Percentiles rank a stretch among this genome's conserved stretches.
These are phyloP conservation scores for Pyropia haitanensis DNA, from an alignment of 23 red algal species.

Conservation along the genomic window DNA sequence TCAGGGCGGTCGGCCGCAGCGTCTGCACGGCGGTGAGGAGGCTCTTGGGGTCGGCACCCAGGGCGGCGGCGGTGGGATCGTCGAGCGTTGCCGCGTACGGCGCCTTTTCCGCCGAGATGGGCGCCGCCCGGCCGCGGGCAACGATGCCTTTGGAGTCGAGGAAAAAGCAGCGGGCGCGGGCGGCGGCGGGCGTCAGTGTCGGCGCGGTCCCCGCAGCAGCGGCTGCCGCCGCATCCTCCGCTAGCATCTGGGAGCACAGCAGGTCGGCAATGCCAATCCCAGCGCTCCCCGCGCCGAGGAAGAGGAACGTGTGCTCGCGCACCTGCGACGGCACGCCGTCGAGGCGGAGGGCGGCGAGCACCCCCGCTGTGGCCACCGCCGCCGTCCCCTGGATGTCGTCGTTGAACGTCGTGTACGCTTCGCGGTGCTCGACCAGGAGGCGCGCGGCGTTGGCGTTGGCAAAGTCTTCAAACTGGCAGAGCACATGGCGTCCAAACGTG, in stretches of 20 bases:
- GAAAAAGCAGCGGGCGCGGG: slow-evolving; percentile 63
- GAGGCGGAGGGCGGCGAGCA: slow-evolving; percentile 74
- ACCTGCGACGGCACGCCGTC: slow-evolving; percentile 34
- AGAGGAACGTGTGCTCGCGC: slow-evolving; percentile 66
- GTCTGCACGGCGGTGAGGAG: slow-evolving; percentile 43
- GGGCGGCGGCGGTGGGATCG: not conserved
- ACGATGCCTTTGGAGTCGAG: slow-evolving; percentile 75
- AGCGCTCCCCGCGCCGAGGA: slow-evolving; percentile 81
- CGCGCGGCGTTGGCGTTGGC: slow-evolving; percentile 70
- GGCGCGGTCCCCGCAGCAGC: not conserved
- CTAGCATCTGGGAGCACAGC: slow-evolving; percentile 38
- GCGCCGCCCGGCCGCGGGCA: slow-evolving; percentile 37
- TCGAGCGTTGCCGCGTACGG: slow-evolving; percentile 35
- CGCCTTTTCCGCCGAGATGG: slow-evolving; percentile 42
- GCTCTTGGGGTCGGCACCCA: slow-evolving; percentile 4
- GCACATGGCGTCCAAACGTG: slow-evolving; percentile 43
- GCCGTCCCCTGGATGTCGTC: slow-evolving; percentile 99
- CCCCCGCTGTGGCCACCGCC: slow-evolving; percentile 65
- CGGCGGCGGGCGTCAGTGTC: not conserved
- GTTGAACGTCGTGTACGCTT: slow-evolving; percentile 75
- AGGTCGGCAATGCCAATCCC: slow-evolving; percentile 84
- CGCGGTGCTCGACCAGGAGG: slow-evolving; percentile 53
- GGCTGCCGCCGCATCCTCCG: slow-evolving; percentile 11
- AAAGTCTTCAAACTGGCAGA: slow-evolving; percentile 99
- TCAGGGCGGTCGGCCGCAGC: slow-evolving; percentile 69